Conservation (phyloP, 257 asterid species). For the Asclepias syriaca region DNA sequence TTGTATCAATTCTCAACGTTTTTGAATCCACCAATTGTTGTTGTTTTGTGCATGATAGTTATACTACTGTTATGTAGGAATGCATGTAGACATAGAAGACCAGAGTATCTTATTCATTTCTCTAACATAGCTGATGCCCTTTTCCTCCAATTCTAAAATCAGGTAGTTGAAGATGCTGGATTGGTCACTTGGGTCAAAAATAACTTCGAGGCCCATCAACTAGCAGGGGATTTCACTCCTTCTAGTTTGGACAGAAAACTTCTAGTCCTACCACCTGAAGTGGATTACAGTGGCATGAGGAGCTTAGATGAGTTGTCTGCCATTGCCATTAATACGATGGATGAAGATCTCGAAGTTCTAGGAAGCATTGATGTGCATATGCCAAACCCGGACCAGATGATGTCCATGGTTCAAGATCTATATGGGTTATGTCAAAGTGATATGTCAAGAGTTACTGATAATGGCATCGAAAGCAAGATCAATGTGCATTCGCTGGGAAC, state of each 20-base stretch:
- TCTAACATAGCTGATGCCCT: not conserved
- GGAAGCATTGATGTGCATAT: constrained; percentile 21
- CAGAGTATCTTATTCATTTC: not conserved
- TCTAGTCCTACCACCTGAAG: constrained; percentile 27
- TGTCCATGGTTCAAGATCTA: constrained; percentile 42
- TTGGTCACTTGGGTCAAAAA: constrained; percentile 33
- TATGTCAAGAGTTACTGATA: constrained; percentile 20
- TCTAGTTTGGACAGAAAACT: constrained; percentile 14
- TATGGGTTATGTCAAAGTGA: constrained; percentile 25
- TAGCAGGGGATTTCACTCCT: constrained; percentile 19
- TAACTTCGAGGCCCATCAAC: constrained; percentile 31
- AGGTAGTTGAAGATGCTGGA: constrained; percentile 72
- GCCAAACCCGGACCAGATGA: constrained; percentile 24
- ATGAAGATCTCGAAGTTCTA: constrained; percentile 29
- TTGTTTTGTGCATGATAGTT: not conserved
- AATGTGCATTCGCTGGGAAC: constrained; percentile 25
- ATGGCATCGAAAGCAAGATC: constrained; percentile 26
- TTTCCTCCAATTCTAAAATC: constrained; percentile 16
- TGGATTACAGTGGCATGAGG: constrained; percentile 25
- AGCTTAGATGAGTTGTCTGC: constrained; percentile 32
- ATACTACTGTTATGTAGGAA: not conserved
- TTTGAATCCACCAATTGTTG: not conserved
- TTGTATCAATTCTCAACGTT: not conserved
- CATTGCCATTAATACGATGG: constrained; percentile 15
- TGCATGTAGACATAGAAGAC: not conserved